phyloP scores from a whole-genome alignment of 2,329 filamentous ascomycete species.

The Salinomyces thailandicus region DNA sequence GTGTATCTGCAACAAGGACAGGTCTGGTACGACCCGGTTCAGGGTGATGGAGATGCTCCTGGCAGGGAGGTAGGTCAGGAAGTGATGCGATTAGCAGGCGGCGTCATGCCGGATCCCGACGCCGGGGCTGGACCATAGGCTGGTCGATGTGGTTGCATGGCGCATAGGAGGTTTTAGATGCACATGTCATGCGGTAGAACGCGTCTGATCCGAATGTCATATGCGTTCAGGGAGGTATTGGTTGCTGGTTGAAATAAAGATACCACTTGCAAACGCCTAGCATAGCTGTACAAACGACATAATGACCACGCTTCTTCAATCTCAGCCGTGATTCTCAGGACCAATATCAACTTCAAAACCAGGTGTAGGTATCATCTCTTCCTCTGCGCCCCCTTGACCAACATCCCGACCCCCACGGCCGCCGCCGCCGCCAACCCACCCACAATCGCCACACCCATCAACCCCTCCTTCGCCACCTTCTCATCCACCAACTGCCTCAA shows the following conservation, averaged over 20 bases:
- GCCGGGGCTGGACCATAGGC: slow-evolving; percentile 11
- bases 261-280: neutral
- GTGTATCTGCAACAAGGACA: slow-evolving; percentile 5
- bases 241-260: too few species aligned
- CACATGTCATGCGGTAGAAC: neutral
- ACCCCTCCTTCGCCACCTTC: slow-evolving; percentile 85
- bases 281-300: neutral
- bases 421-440: slow-evolving; percentile 87
- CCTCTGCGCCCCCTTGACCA: slow-evolving; percentile 58
- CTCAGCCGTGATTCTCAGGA: too few species aligned
- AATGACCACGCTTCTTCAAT: too few species aligned
- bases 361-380: slow-evolving; percentile 19
- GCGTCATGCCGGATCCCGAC: slow-evolving; percentile 8
- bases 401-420: slow-evolving; percentile 79
- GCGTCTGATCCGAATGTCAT: too few species aligned
- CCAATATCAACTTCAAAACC: too few species aligned
- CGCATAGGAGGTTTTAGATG: neutral
- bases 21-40: neutral
- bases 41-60: neutral
- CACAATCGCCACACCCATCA: slow-evolving; percentile 90
- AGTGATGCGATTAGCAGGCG: slow-evolving; percentile 17
- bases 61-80: slow-evolving; percentile 20
- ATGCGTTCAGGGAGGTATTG: too few species aligned
- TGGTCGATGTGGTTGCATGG: slow-evolving; percentile 1
- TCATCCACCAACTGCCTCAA: slow-evolving; percentile 84